Conservation (phyloP, 75 land plant species). For the Picea glauca region DNA sequence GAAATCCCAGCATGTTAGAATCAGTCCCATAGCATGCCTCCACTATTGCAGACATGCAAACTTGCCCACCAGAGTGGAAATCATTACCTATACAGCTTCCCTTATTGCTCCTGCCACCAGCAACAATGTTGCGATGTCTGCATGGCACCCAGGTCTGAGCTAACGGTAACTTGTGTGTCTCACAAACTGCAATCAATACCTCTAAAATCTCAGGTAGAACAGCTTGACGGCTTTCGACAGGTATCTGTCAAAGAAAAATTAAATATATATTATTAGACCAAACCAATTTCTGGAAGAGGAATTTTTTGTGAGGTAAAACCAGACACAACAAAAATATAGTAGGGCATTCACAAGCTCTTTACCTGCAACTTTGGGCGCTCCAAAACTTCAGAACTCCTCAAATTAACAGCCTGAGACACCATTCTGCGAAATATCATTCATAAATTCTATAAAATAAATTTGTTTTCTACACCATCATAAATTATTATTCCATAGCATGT, state of each 20-base stretch:
- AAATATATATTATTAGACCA: neutral
- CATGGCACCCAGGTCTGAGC: slow-evolving; percentile 84
- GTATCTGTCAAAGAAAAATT: slow-evolving; percentile 24
- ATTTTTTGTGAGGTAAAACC: neutral
- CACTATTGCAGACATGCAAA: slow-evolving; percentile 61
- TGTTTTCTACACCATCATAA: too few species aligned
- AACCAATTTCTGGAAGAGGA: neutral
- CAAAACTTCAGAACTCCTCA: slow-evolving; percentile 34
- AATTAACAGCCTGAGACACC: slow-evolving; percentile 55
- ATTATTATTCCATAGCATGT: too few species aligned
- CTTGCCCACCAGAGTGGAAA: slow-evolving; percentile 14
- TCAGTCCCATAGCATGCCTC: slow-evolving; percentile 66
- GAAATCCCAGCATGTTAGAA: slow-evolving; percentile 45
- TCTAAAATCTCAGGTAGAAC: slow-evolving; percentile 58
- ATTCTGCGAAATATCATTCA: neutral
- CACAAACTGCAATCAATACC: slow-evolving; percentile 49
- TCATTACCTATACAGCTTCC: slow-evolving; percentile 44
- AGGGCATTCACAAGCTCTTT: neutral
- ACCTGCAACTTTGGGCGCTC: slow-evolving; percentile 31
- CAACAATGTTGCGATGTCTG: slow-evolving; percentile 16
- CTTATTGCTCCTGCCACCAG: slow-evolving; percentile 26
- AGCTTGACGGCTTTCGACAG: slow-evolving; percentile 25
- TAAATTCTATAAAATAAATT: neutral
- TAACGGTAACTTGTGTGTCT: slow-evolving; percentile 57
- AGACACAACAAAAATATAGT: neutral